These are phyloP conservation scores for Mucor indicus DNA, from an alignment of 371 early-diverging fungal species.

Conservation along the genomic window DNA sequence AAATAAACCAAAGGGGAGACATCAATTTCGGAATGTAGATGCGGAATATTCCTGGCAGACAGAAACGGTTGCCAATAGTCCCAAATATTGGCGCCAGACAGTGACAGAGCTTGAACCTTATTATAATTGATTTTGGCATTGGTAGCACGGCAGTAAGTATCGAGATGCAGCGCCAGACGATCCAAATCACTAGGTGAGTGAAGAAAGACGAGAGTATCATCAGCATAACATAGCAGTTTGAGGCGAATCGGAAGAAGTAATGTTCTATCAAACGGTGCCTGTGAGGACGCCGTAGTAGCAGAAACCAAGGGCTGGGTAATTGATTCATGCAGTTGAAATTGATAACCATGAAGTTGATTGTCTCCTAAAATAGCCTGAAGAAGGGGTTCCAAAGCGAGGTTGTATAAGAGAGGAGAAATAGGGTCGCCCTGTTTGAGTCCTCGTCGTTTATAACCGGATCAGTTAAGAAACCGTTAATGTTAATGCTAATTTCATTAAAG, in stretches of 20 bases:
- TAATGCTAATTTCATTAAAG: conserved; percentile 7
- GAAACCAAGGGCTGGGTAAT: too few relatives aligned
- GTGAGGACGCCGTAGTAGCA: too few relatives aligned
- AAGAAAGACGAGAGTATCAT: conserved; percentile 5
- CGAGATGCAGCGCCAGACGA: background rate
- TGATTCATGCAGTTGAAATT: too few relatives aligned
- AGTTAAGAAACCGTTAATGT: conserved; percentile 18
- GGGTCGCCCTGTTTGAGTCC: conserved; percentile 16
- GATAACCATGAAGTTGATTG: too few relatives aligned
- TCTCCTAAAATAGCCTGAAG: background rate
- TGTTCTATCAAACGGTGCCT: too few relatives aligned
- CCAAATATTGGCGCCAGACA: background rate
- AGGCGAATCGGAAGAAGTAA: background rate
- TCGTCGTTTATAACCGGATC: background rate
- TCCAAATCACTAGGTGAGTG: background rate
- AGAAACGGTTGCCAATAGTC: background rate
- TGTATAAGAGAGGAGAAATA: conserved; percentile 10
- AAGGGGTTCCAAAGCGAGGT: conserved; percentile 14
- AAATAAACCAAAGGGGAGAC: conserved; percentile 5
- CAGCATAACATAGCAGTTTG: conserved; percentile 7
- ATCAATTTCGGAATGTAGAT: conserved; percentile 2
- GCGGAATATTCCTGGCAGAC: background rate
- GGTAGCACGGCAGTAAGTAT: background rate
- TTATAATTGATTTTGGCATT: conserved; percentile 8
- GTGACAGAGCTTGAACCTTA: conserved; percentile 8